Percentiles rank a stretch among this genome's conserved stretches.
phyloP scores from a whole-genome alignment of 768 basidiomycete species.

The Rhizopogon roseolus region DNA sequence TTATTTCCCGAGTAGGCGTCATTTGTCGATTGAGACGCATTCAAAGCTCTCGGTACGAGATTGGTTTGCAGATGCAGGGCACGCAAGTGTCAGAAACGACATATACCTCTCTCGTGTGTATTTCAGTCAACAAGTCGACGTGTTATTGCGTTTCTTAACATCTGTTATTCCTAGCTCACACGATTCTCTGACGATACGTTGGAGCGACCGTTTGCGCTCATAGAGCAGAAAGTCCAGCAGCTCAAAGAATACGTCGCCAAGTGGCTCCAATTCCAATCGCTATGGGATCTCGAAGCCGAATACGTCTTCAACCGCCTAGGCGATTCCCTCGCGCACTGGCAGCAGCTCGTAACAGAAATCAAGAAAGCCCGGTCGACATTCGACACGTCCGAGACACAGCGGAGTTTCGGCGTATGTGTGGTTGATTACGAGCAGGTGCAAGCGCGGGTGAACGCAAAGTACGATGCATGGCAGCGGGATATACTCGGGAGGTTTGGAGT shows the following conservation, averaged over 20 bases:
- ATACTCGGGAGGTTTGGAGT: conserved; percentile 88
- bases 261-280: conserved; percentile 98
- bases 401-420: conserved; percentile 87
- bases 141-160: conserved; percentile 6
- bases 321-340: conserved; percentile 91
- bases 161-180: conserved; percentile 48
- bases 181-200: conserved; percentile 70
- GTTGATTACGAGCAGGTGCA: conserved; percentile 99
- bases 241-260: conserved; percentile 90
- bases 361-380: conserved; percentile 95
- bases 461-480: conserved; percentile 97
- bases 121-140: neutral
- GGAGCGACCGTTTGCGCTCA: conserved; percentile 75
- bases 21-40: conserved; percentile 85
- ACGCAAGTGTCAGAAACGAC: conserved; percentile 60
- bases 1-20: conserved; percentile 45
- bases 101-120: conserved; percentile 75
- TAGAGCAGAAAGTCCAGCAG: conserved; percentile 85
- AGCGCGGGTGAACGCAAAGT: conserved; percentile 95
- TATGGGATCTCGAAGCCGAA: conserved; percentile 98
- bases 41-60: conserved; percentile 95
- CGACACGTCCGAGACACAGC: conserved; percentile 92
- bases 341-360: conserved; percentile 93
- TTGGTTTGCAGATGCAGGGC: conserved; percentile 87
- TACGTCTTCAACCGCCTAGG: conserved; percentile 94